Percentiles rank a stretch among this genome's conserved stretches.
Evolutionary conservation across 495 filamentous ascomycete species (phyloP).

Genomic region (Talaromyces nanjingensis): DNA sequence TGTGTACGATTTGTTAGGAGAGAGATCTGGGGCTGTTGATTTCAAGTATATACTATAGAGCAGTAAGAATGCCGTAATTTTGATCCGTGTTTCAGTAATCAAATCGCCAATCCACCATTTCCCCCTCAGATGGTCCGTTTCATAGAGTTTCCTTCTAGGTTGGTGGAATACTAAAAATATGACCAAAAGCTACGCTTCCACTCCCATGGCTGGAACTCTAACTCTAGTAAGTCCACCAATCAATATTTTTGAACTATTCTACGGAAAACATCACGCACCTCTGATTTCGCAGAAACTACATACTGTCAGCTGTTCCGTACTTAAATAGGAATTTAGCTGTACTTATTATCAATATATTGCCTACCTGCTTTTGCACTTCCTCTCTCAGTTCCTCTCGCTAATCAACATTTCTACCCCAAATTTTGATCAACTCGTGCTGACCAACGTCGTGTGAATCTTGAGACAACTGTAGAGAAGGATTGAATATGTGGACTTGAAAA

Average conservation of each 20-base stretch:
- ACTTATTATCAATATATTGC: slow-evolving; percentile 23
- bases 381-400: slow-evolving; percentile 8
- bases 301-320: neutral
- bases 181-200: no score
- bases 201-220: neutral
- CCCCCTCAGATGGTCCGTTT: no score
- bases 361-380: slow-evolving; percentile 8
- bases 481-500: slow-evolving; percentile 11
- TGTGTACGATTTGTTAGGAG: no score
- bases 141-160: no score
- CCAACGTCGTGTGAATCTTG: slow-evolving; percentile 7
- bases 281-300: neutral
- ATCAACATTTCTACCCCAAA: slow-evolving; percentile 7
- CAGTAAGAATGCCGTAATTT: no score
- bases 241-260: neutral
- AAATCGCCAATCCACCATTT: no score
- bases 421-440: slow-evolving; percentile 10
- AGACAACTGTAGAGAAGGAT: slow-evolving; percentile 5
- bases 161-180: no score
- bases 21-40: no score
- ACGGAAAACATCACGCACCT: neutral
- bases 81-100: no score
- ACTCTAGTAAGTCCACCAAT: neutral
- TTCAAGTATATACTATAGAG: no score
- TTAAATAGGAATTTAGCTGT: slow-evolving; percentile 6